Conservation (phyloP, 108 stramenopile genomes). For the Schizochytrium sp. region DNA sequence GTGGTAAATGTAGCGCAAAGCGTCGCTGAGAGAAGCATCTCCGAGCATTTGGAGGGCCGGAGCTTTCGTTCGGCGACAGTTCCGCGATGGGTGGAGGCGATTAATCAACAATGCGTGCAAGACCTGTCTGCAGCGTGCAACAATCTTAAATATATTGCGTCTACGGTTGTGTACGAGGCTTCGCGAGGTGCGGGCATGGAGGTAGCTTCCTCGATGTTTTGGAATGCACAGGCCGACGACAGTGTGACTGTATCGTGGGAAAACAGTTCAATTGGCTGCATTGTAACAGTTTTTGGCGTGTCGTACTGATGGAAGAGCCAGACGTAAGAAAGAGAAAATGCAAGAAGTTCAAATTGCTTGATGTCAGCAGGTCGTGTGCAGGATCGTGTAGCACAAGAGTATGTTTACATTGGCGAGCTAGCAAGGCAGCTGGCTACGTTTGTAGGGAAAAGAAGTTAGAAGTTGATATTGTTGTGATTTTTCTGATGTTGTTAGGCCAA, state of each 20-base stretch:
- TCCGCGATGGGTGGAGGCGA: background rate
- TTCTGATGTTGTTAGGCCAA: too few relatives aligned
- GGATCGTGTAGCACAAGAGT: too few relatives aligned
- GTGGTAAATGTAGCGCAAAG: background rate
- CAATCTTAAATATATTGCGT: background rate
- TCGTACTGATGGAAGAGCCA: background rate
- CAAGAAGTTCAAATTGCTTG: too few relatives aligned
- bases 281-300: background rate
- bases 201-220: background rate
- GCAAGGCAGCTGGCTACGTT: too few relatives aligned
- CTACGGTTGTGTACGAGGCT: background rate
- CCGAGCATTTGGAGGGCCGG: background rate
- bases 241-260: background rate
- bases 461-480: too few relatives aligned
- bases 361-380: too few relatives aligned
- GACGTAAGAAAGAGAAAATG: too few relatives aligned
- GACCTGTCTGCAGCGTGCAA: background rate
- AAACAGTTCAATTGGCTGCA: background rate
- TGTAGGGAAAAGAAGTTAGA: too few relatives aligned
- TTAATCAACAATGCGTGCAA: background rate
- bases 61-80: background rate
- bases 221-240: background rate
- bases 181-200: background rate
- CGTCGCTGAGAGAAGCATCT: background rate
- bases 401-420: too few relatives aligned